A percentile compares a stretch with the other conserved stretches of the same genome.
These are phyloP conservation scores for Fusarium sp. DNA, from an alignment of 2,329 filamentous ascomycete species.

Conservation along the genomic window DNA sequence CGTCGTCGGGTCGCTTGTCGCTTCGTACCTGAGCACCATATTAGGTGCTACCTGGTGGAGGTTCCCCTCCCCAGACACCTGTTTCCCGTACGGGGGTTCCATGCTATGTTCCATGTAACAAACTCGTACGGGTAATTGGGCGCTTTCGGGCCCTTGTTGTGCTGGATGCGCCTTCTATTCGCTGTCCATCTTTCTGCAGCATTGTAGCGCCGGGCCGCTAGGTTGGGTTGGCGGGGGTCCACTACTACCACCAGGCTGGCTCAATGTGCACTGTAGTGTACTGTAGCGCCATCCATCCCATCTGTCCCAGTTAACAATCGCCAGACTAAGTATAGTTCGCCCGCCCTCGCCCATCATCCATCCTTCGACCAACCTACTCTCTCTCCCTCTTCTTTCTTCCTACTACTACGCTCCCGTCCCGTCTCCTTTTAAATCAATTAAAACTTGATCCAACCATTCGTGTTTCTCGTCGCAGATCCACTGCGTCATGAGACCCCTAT, in stretches of 20 bases:
- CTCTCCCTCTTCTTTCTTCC: constrained; percentile 16
- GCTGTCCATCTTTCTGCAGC: constrained; percentile 35
- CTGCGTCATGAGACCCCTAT: constrained; percentile 34
- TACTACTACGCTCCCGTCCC: constrained; percentile 5
- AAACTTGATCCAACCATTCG: constrained; percentile 13
- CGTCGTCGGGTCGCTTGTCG: neutral
- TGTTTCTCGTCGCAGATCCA: constrained; percentile 25
- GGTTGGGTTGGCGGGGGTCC: constrained; percentile 26
- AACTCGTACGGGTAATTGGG: constrained; percentile 42
- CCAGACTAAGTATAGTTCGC: constrained; percentile 42
- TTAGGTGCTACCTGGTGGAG: neutral
- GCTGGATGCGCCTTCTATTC: constrained; percentile 33
- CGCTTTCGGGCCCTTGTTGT: constrained; percentile 22
- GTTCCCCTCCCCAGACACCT: constrained; percentile 14
- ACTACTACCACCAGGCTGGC: constrained; percentile 45
- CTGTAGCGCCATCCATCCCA: constrained; percentile 32
- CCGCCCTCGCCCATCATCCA: constrained; percentile 37
- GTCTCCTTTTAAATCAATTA: constrained; percentile 5
- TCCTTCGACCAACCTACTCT: constrained; percentile 25
- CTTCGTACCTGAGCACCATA: neutral
- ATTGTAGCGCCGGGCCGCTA: constrained; percentile 42
- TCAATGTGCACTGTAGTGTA: constrained; percentile 32
- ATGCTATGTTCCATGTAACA: constrained; percentile 16
- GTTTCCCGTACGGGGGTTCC: constrained; percentile 28
- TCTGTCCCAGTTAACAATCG: constrained; percentile 37